phyloP scores from a whole-genome alignment of 306 rosid genomes.

The Rosa persica region DNA sequence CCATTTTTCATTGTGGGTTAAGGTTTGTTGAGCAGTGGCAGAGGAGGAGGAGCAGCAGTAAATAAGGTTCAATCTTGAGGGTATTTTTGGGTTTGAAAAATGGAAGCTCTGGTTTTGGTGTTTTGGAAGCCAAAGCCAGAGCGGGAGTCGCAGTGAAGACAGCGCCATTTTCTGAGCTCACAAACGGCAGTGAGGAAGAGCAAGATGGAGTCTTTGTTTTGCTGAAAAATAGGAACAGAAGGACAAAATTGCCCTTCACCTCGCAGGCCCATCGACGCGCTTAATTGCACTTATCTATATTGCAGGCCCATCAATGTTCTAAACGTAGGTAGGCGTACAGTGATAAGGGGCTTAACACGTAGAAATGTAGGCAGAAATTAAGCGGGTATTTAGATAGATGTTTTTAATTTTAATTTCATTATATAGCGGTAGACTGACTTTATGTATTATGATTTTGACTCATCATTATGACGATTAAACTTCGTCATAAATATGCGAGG shows the following conservation, averaged over 20 bases:
- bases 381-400: no score
- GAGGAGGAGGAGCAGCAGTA: conserved; percentile 22
- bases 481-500: no score
- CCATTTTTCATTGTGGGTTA: conserved; percentile 42
- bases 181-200: neutral
- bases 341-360: no score
- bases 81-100: conserved; percentile 17
- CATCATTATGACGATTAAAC: no score
- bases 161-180: conserved; percentile 36
- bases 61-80: conserved; percentile 23
- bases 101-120: neutral
- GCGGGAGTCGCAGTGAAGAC: conserved; percentile 45
- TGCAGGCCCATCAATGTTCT: no score
- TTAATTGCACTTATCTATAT: no score
- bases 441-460: no score
- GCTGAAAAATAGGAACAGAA: neutral
- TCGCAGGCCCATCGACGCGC: neutral
- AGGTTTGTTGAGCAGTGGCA: conserved; percentile 5
- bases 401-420: no score
- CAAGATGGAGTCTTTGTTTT: neutral
- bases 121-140: conserved; percentile 35
- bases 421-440: no score
- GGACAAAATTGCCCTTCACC: neutral
- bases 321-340: no score
- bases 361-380: no score